A percentile compares a stretch with the other conserved stretches of the same genome.
phyloP scores from a whole-genome alignment of 805 yeast genomes.

The Schwanniomyces occidentalis region DNA sequence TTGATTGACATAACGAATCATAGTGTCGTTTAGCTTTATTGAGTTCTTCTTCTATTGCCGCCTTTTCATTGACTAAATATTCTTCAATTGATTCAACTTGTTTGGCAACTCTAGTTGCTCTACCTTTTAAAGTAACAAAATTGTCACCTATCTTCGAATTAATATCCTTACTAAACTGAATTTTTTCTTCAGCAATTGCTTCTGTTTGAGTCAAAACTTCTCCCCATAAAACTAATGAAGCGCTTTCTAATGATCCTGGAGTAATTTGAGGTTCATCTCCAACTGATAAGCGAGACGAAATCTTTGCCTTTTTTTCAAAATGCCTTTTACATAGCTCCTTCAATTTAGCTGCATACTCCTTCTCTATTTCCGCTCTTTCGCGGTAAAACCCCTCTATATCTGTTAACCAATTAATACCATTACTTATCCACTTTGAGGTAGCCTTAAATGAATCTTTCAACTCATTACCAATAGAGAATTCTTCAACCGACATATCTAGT shows the following conservation, averaged over 20 bases:
- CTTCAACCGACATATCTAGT: conserved; percentile 21
- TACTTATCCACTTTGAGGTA: conserved; percentile 76
- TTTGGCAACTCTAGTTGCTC: conserved; percentile 53
- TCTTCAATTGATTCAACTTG: conserved; percentile 61
- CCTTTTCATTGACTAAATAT: conserved; percentile 48
- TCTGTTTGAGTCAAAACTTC: conserved; percentile 85
- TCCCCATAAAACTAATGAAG: conserved; percentile 86
- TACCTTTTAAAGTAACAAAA: conserved; percentile 51
- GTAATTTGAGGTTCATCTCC: conserved; percentile 91
- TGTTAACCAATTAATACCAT: conserved; percentile 70
- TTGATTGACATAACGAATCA: conserved; percentile 74
- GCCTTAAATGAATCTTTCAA: conserved; percentile 76
- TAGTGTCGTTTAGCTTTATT: conserved; percentile 71
- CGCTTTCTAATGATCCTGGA: conserved; percentile 92
- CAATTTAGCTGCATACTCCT: conserved; percentile 74
- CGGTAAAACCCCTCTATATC: conserved; percentile 83
- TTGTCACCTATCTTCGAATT: conserved; percentile 61
- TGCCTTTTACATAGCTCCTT: conserved; percentile 64
- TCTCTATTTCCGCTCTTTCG: conserved; percentile 80
- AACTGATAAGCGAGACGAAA: conserved; percentile 69
- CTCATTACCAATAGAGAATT: conserved; percentile 62
- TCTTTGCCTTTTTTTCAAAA: conserved; percentile 72
- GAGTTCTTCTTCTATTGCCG: conserved; percentile 56
- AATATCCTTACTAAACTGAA: conserved; percentile 59
- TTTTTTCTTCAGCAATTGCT: conserved; percentile 66